These are phyloP conservation scores for Citrullus mucosospermus DNA, from an alignment of 306 rosid species.

Conservation along the genomic window DNA sequence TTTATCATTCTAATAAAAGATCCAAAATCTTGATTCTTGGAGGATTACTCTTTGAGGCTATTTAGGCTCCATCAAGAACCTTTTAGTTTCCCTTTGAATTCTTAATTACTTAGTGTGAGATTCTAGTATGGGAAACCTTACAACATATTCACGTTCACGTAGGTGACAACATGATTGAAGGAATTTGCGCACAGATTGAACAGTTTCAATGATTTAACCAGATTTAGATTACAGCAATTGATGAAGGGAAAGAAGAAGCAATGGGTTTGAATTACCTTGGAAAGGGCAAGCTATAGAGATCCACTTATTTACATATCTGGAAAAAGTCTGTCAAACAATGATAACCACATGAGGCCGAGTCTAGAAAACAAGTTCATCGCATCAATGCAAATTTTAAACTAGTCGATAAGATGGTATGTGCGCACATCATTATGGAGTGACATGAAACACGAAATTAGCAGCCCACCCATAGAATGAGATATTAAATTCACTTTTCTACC, in stretches of 20 bases:
- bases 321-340: slow-evolving; percentile 49
- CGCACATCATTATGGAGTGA: slow-evolving; percentile 65
- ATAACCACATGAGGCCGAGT: slow-evolving; percentile 8
- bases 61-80: too few relatives aligned
- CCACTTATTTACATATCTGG: slow-evolving; percentile 84
- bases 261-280: slow-evolving; percentile 38
- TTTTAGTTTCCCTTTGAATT: too few relatives aligned
- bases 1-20: too few relatives aligned
- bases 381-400: slow-evolving; percentile 1
- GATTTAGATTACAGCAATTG: neutral
- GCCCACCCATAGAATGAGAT: slow-evolving; percentile 93
- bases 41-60: too few relatives aligned
- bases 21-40: too few relatives aligned
- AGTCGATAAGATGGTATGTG: slow-evolving; percentile 14
- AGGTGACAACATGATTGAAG: neutral
- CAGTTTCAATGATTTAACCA: neutral
- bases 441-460: slow-evolving; percentile 60
- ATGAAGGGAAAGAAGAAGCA: neutral
- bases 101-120: too few relatives aligned
- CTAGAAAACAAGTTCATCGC: neutral
- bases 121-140: too few relatives aligned
- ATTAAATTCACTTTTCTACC: slow-evolving; percentile 80
- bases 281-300: slow-evolving; percentile 86
- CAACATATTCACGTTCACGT: too few relatives aligned
- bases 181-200: neutral